Evolutionary conservation across 2,329 filamentous ascomycete species (phyloP), one percentile per base, ranked within the genome.

Genomic region (Graphilbum fragrans): DNA sequence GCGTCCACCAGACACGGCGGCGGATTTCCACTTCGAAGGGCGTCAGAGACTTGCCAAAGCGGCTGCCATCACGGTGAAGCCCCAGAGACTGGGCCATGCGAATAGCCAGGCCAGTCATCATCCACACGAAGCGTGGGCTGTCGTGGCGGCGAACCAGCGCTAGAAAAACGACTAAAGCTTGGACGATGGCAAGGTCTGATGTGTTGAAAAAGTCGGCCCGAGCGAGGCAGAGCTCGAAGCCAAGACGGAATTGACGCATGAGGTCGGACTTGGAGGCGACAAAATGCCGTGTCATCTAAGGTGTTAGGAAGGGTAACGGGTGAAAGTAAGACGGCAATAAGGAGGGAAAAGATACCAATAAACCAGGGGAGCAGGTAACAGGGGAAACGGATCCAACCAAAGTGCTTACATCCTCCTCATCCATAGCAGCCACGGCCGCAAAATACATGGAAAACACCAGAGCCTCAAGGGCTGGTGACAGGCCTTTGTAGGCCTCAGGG

Each of bases 21-120:
- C 76, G 63, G 56, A 79, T 69, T 52, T 81, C 74, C 1, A 67
- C 66, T 42, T 80, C 74, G 43, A 74, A 77, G 0, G 72, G 69
- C 0, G 66, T 62, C 5, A 81, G 58, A 1, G 64, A 64, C 10
- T 35, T 22, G 21, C 35, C 42, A 31, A 78, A 63, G 36, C 63
- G 56, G 4, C 60, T 58, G 11, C 66, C 65, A 40, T 80, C 74
- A 5, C 72, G 66, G 49, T 81, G 76, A 2, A 81, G 60, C 1
- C 77, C 77, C 49, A 79, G 66, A 3, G 71, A 68, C 49, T 77
- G 73, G 4, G 67, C 74, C 32, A 80, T 70, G 6, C 76, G 66
- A n/a, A 74, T 63, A 4, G 68, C 63, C 8, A 78, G 59, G 2
- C 72, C 74, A 0, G 72, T 73, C 47, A 80, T 58, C 11, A 73